These are phyloP conservation scores for Caloboletus firmus DNA, from an alignment of 1,284 basidiomycete genomes.

Conservation along the genomic window DNA sequence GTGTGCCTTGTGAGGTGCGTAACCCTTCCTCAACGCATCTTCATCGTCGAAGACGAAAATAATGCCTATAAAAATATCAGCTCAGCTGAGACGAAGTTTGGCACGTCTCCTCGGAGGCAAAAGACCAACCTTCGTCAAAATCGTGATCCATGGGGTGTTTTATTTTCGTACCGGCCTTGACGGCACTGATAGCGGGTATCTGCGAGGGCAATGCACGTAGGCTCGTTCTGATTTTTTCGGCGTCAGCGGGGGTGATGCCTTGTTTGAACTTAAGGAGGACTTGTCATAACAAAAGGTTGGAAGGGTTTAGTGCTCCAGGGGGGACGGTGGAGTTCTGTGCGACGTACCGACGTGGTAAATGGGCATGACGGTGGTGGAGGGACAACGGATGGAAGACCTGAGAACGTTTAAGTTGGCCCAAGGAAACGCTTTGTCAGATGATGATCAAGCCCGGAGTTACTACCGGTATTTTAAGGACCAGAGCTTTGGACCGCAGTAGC, in stretches of 20 bases:
- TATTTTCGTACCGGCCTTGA: conserved; percentile 19
- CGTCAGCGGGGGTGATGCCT: conserved; percentile 10
- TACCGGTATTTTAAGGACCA: not conserved
- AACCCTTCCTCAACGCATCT: conserved; percentile 12
- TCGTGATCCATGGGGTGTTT: conserved; percentile 22
- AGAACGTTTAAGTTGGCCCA: no score
- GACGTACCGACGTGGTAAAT: conserved; percentile 30
- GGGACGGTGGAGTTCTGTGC: not conserved
- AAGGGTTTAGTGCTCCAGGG: not conserved
- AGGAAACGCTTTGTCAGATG: not conserved
- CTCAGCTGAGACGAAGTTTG: not conserved
- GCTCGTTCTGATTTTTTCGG: conserved; percentile 3
- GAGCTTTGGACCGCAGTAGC: not conserved
- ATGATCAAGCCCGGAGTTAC: not conserved
- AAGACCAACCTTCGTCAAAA: conserved; percentile 27
- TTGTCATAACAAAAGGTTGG: not conserved
- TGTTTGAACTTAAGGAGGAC: conserved; percentile 27
- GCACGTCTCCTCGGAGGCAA: not conserved
- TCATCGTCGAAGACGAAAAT: conserved; percentile 26
- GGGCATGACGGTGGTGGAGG: conserved; percentile 14
- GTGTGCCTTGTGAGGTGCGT: conserved; percentile 23
- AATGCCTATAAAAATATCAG: conserved; percentile 6
- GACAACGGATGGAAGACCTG: not conserved
- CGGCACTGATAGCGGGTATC: conserved; percentile 18
- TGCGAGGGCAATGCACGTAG: conserved; percentile 9